phyloP scores from a whole-genome alignment of 1,284 basidiomycete species.

The Cutaneotrichosporon sp. region DNA sequence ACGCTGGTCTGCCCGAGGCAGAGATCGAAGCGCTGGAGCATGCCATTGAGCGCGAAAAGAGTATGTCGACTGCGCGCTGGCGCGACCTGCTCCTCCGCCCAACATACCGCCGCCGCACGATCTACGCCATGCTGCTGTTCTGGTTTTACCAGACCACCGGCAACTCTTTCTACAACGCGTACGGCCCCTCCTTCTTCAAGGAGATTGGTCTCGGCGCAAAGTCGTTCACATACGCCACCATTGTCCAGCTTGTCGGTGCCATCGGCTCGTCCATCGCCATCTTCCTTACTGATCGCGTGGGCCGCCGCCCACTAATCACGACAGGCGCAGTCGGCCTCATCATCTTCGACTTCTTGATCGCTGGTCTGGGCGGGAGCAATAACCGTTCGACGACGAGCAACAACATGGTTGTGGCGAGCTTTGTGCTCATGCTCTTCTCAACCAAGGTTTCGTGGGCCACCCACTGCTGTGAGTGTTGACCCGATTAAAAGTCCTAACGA shows the following conservation, averaged over 20 bases:
- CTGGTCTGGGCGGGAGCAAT: constrained; percentile 12
- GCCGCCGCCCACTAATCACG: constrained; percentile 22
- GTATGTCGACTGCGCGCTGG: constrained; percentile 12
- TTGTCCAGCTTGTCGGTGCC: constrained; percentile 17
- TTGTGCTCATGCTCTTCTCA: constrained; percentile 19
- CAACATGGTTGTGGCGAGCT: constrained; percentile 20
- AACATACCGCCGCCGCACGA: constrained; percentile 16
- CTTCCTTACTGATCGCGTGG: constrained; percentile 13
- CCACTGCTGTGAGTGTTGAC: constrained; percentile 9
- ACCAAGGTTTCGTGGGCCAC: constrained; percentile 19
- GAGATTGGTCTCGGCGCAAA: constrained; percentile 18
- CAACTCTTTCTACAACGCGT: constrained; percentile 21
- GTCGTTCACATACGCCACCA: constrained; percentile 22
- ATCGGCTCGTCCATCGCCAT: constrained; percentile 17
- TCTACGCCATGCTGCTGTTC: constrained; percentile 7
- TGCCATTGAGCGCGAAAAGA: constrained; percentile 13
- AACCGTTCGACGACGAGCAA: constrained; percentile 3
- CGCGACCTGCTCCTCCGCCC: constrained; percentile 21
- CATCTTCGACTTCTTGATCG: constrained; percentile 19
- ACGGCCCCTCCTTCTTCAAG: constrained; percentile 21
- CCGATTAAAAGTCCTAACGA: background rate
- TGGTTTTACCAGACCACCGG: constrained; percentile 21
- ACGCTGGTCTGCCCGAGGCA: constrained; percentile 8
- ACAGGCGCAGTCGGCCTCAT: constrained; percentile 11
- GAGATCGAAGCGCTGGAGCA: constrained; percentile 24